phyloP scores from a whole-genome alignment of 2,329 filamentous ascomycete species.

The Beauveria scarabaeidicola region DNA sequence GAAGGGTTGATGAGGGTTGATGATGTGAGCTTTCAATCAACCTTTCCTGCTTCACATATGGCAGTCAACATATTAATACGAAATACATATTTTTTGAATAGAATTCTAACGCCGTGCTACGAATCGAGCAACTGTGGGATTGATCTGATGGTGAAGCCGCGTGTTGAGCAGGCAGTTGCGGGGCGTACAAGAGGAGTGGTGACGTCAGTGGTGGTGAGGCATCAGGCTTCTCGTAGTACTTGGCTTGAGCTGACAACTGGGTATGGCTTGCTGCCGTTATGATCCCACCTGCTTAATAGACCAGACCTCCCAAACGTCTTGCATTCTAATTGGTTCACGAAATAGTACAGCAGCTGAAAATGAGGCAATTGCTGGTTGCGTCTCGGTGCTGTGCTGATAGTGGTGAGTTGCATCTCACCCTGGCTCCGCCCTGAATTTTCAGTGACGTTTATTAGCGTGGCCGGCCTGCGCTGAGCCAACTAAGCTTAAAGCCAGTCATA shows the following conservation, averaged over 20 bases:
- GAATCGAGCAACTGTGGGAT: too few species aligned
- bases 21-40: too few species aligned
- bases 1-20: too few species aligned
- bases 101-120: too few species aligned
- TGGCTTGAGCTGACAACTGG: not conserved
- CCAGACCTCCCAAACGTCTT: not conserved
- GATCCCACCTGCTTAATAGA: not conserved
- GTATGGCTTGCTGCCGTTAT: not conserved
- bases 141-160: not conserved
- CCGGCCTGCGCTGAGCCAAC: not conserved
- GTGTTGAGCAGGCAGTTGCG: not conserved
- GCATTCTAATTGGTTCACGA: not conserved
- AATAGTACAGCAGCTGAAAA: not conserved
- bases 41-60: too few species aligned
- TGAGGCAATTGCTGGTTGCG: not conserved
- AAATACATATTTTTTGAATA: too few species aligned
- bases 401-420: not conserved
- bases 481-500: not conserved
- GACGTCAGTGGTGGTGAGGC: not conserved
- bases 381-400: constrained; percentile 2
- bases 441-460: not conserved
- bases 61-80: too few species aligned
- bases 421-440: not conserved
- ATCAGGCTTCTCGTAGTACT: not conserved
- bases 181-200: not conserved